Percentiles rank a stretch among this genome's conserved stretches.
Evolutionary conservation across 352 stramenopile genomes (phyloP).

Genomic region (Globisporangium radiosum): DNA sequence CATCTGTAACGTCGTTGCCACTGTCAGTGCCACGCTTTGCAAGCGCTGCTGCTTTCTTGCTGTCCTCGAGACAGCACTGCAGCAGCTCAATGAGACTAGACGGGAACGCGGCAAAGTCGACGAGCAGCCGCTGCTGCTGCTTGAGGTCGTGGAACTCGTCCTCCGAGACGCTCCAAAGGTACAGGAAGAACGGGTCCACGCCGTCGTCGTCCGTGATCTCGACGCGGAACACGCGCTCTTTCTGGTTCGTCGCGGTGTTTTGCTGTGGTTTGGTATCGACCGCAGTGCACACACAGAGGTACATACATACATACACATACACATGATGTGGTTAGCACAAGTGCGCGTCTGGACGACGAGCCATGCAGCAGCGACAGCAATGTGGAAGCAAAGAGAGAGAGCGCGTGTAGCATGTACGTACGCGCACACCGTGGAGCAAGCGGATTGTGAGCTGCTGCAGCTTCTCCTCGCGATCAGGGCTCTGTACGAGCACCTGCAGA

Average conservation of each 20-base stretch:
- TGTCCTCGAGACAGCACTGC: conserved; percentile 81
- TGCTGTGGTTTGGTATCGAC: conserved; percentile 22
- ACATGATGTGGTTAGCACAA: not conserved
- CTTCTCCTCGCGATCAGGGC: conserved; percentile 74
- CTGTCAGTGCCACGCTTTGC: not conserved
- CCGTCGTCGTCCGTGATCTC: conserved; percentile 92
- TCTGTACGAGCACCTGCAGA: conserved; percentile 81
- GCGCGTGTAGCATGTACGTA: conserved; percentile 19
- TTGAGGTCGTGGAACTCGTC: conserved; percentile 94
- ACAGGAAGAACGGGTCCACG: conserved; percentile 89
- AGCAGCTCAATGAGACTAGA: conserved; percentile 91
- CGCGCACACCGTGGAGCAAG: conserved; percentile 64
- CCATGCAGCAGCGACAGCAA: not conserved
- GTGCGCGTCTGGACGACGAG: not conserved
- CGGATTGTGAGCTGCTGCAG: conserved; percentile 66
- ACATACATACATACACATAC: not conserved
- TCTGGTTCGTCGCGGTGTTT: conserved; percentile 72
- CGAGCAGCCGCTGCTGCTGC: conserved; percentile 88
- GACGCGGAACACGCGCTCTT: conserved; percentile 87
- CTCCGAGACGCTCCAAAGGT: conserved; percentile 90
- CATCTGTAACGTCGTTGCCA: conserved; percentile 1
- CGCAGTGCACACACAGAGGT: no score
- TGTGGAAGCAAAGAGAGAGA: not conserved
- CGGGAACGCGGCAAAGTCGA: conserved; percentile 92
- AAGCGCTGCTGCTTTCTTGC: conserved; percentile 22